phyloP scores from a whole-genome alignment of 1,139 yeast genomes.

The Yamadazyma sp. region DNA sequence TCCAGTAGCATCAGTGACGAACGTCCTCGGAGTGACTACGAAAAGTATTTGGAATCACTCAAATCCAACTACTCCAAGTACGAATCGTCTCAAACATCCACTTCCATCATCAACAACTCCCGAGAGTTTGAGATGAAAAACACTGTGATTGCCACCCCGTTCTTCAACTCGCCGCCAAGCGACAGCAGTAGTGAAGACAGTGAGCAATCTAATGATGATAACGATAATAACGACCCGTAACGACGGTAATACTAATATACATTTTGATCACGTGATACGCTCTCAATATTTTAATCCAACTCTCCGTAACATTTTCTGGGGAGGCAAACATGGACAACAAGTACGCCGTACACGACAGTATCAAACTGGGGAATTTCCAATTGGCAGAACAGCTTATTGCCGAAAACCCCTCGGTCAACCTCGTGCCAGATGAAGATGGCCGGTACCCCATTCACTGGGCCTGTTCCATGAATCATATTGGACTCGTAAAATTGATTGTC shows the following conservation, averaged over 20 bases:
- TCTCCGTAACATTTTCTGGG: no score
- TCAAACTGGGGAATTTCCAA: conserved; percentile 52
- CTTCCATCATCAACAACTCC: conserved; percentile 10
- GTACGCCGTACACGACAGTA: conserved; percentile 55
- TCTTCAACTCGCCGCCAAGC: conserved; percentile 39
- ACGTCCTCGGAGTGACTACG: conserved; percentile 16
- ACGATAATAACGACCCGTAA: neutral
- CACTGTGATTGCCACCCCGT: conserved; percentile 41
- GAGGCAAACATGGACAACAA: conserved; percentile 14
- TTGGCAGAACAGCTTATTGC: conserved; percentile 49
- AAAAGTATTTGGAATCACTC: conserved; percentile 20
- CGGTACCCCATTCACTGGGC: conserved; percentile 93
- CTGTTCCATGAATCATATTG: conserved; percentile 58
- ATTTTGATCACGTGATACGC: no score
- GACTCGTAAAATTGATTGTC: conserved; percentile 37
- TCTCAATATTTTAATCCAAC: no score
- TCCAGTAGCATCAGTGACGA: conserved; percentile 12
- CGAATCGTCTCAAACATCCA: conserved; percentile 15
- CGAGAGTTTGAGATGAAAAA: conserved; percentile 13
- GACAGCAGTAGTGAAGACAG: conserved; percentile 34
- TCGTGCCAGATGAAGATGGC: conserved; percentile 64
- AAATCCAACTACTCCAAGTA: conserved; percentile 16
- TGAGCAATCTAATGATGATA: conserved; percentile 8
- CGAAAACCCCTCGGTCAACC: conserved; percentile 46
- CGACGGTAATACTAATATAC: no score